phyloP scores from a whole-genome alignment of 495 filamentous ascomycete species.

The Neurospora sublineolata region DNA sequence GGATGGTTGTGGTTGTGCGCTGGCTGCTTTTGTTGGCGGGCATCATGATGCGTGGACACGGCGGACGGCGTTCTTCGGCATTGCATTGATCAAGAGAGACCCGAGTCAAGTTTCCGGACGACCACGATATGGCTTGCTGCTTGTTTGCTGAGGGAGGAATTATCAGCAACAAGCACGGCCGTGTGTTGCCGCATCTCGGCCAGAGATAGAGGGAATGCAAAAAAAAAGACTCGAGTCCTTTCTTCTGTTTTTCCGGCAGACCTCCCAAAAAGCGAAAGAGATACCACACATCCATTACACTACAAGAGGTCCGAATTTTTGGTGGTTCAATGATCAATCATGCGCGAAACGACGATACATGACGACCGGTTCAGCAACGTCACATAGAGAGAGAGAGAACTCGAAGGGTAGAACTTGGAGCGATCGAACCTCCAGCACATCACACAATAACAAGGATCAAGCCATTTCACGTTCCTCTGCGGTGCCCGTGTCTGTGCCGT shows the following conservation, averaged over 20 bases:
- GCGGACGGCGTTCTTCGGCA: conserved; percentile 25
- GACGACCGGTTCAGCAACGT: not conserved
- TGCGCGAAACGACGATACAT: not conserved
- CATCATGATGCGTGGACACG: conserved; percentile 21
- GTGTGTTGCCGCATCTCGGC: not conserved
- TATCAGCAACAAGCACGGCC: not conserved
- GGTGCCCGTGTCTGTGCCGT: not conserved
- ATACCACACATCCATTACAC: not conserved
- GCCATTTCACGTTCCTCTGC: not conserved
- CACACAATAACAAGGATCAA: not conserved
- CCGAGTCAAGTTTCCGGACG: not conserved
- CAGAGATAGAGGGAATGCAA: not conserved
- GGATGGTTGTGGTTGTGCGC: conserved; percentile 3
- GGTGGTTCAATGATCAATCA: not conserved
- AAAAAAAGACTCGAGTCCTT: not conserved
- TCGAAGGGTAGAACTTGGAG: not conserved
- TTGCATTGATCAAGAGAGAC: conserved; percentile 22
- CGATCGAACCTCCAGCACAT: not conserved
- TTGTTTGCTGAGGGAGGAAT: not conserved
- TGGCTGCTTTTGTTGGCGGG: conserved; percentile 6
- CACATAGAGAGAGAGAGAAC: not conserved
- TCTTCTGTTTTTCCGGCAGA: not conserved
- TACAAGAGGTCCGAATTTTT: not conserved
- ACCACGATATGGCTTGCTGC: not conserved
- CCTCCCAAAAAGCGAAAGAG: not conserved